phyloP scores from a whole-genome alignment of 2,329 filamentous ascomycete species.

The Aspergillus pseudoterreus region DNA sequence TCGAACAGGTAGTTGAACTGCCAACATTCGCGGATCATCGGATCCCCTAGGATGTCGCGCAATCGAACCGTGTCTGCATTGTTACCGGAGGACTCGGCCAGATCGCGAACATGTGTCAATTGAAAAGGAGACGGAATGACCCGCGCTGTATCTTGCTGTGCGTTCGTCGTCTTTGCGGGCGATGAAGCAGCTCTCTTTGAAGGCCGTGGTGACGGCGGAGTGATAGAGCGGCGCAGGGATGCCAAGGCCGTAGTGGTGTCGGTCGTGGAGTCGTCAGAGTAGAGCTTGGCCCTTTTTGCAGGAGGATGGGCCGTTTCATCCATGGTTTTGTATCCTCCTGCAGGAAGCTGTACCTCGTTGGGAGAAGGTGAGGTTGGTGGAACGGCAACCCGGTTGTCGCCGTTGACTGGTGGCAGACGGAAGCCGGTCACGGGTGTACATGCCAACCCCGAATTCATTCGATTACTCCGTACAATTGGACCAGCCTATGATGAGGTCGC shows the following conservation, averaged over 20 bases:
- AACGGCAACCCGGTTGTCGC: too few species aligned
- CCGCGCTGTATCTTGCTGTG: not conserved
- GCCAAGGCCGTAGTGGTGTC: conserved; percentile 9
- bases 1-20: conserved; percentile 56
- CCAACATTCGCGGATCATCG: conserved; percentile 64
- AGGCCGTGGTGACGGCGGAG: conserved; percentile 18
- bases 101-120: conserved; percentile 65
- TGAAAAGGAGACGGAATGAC: conserved; percentile 62
- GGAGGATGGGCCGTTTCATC: conserved; percentile 3
- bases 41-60: conserved; percentile 67
- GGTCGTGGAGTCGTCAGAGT: not conserved
- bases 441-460: too few species aligned
- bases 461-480: too few species aligned
- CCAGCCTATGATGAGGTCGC: too few species aligned
- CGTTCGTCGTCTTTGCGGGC: not conserved
- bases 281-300: conserved; percentile 12
- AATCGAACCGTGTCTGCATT: conserved; percentile 67
- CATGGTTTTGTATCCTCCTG: not conserved
- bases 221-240: conserved; percentile 30
- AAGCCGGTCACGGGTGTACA: not conserved
- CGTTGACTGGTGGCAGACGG: not conserved
- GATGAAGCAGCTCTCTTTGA: not conserved
- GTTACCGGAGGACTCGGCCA: conserved; percentile 49
- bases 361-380: too few species aligned
- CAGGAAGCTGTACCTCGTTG: not conserved